phyloP scores from a whole-genome alignment of 768 basidiomycete species.

The Rhodotorula sphaerocarpa region DNA sequence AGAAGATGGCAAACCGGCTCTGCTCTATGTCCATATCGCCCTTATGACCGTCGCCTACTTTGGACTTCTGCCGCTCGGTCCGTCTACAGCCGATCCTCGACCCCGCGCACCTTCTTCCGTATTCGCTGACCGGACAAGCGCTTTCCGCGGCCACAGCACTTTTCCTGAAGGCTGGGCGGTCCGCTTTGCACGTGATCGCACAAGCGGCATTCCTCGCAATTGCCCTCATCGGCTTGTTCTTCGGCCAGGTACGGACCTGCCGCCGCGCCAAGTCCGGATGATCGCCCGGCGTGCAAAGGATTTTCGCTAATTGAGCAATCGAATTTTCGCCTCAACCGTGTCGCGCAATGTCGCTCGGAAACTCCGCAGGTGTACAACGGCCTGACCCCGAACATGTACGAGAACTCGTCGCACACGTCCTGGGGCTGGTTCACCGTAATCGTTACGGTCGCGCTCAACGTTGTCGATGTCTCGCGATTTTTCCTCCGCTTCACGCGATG shows the following conservation, averaged over 20 bases:
- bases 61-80: constrained; percentile 68
- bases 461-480: constrained; percentile 50
- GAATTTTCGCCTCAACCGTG: too few relatives aligned
- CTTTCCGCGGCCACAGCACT: constrained; percentile 53
- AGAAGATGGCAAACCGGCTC: constrained; percentile 7
- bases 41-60: constrained; percentile 76
- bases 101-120: not conserved
- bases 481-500: constrained; percentile 9
- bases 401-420: constrained; percentile 53
- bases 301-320: too few relatives aligned
- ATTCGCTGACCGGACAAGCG: not conserved
- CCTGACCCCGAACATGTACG: constrained; percentile 67
- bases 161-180: constrained; percentile 66
- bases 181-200: constrained; percentile 55
- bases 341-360: not conserved
- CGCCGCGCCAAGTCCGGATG: too few relatives aligned
- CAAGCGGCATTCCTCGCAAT: constrained; percentile 60
- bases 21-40: constrained; percentile 54
- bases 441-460: constrained; percentile 49
- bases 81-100: constrained; percentile 36
- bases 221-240: constrained; percentile 56
- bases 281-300: too few relatives aligned
- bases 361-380: constrained; percentile 60
- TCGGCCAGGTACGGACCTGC: constrained; percentile 48
- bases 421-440: constrained; percentile 58